Evolutionary conservation across 2,329 filamentous ascomycete species (phyloP), one percentile per base, ranked within the genome.

Genomic region (Pseudocercospora crystallina): DNA sequence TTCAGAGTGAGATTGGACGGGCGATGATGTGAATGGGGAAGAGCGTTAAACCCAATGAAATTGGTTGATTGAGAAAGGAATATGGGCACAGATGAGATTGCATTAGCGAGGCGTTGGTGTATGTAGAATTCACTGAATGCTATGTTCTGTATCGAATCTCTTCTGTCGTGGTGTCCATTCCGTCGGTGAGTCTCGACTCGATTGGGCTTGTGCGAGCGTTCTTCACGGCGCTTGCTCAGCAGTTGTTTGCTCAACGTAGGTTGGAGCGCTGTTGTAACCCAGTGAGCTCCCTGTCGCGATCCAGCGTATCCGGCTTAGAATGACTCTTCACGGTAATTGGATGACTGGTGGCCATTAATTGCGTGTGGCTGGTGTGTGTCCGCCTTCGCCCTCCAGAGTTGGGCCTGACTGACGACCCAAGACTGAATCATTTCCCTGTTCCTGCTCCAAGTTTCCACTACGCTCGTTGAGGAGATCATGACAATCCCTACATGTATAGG

Each of bases 1-100:
- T 90, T 90, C 73, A 85, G 70, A 90, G 87, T 65, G 86, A 95
- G 73, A 95, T 96, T 79, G 89, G 88, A 33, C 90, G 90, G 78
- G 77, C 77, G 11, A 89, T 89, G 85, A 70, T 71, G 37, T 47
- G 9, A 41, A 26, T 3, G 20, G 20, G 20, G 20, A 26, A 26
- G 20, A 7, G 20, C 20, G 7, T 7, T 3, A 7, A 3, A 26
- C 4, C 3, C 4, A 4, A 7, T 26, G 7, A 7, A 26, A 26
- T 26, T 7, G 7, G 3, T 4, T 26, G 7, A 26, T 26, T 7
- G 20, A 26, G 20, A 26, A 26, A 26, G 20, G 4, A 26, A 7
- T 26, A 26, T 26, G 20, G 20, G 20, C 3, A 26, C 20, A 26
- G 20, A 26, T 41, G 26, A 13, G 31, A 20, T 5, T 42, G n/a